phyloP scores from a whole-genome alignment of 2,329 filamentous ascomycete genomes.

The Phialophora expanda region DNA sequence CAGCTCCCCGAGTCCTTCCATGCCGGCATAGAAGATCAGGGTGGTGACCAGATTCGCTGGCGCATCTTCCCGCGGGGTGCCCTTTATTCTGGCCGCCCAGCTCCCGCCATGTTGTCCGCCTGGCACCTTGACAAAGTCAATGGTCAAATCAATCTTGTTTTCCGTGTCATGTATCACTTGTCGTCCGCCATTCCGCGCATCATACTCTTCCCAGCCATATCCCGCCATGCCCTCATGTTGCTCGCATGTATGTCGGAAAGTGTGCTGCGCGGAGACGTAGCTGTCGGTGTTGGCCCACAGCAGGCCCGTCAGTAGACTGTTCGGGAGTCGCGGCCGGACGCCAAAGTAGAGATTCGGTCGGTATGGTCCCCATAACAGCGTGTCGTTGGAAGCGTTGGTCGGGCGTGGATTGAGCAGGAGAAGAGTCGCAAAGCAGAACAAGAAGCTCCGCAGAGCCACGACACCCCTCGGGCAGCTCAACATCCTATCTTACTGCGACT shows the following conservation, averaged over 20 bases:
- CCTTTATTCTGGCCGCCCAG: slow-evolving; percentile 89
- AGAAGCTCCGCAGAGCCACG: not conserved
- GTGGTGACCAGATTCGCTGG: slow-evolving; percentile 72
- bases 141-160: slow-evolving; percentile 88
- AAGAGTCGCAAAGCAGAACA: slow-evolving; percentile 16
- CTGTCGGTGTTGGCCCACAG: slow-evolving; percentile 88
- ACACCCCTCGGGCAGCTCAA: slow-evolving; percentile 23
- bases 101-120: slow-evolving; percentile 84
- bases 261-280: slow-evolving; percentile 52
- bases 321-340: slow-evolving; percentile 77
- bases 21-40: slow-evolving; percentile 78
- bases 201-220: slow-evolving; percentile 98
- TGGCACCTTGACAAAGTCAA: slow-evolving; percentile 90
- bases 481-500: slow-evolving; percentile 27
- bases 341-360: slow-evolving; percentile 94
- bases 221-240: slow-evolving; percentile 92
- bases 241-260: slow-evolving; percentile 90
- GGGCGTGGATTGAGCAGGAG: slow-evolving; percentile 16
- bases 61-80: slow-evolving; percentile 73
- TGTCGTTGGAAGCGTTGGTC: slow-evolving; percentile 66
- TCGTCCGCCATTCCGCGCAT: slow-evolving; percentile 81
- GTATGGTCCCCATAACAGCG: slow-evolving; percentile 94
- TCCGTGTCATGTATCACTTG: slow-evolving; percentile 89
- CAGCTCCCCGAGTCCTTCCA: slow-evolving; percentile 76
- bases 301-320: slow-evolving; percentile 80